Evolutionary conservation across 768 basidiomycete species (phyloP).

Genomic region (Piloderma croceum): DNA sequence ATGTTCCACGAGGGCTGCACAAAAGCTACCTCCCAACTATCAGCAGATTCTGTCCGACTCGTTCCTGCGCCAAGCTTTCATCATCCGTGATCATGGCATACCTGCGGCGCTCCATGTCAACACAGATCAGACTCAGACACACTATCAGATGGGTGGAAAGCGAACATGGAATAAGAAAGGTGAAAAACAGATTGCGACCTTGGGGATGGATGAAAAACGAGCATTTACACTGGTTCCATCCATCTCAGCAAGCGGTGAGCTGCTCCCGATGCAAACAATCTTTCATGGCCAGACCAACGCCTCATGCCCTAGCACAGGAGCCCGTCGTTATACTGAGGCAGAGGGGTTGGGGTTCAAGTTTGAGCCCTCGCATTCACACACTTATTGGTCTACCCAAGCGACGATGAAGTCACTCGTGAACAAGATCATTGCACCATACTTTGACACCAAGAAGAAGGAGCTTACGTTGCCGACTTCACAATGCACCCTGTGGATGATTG

Average conservation of each 20-base stretch:
- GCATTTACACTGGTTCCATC: constrained; percentile 35
- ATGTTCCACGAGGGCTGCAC: constrained; percentile 26
- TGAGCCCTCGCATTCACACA: constrained; percentile 17
- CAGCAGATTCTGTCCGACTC: constrained; percentile 15
- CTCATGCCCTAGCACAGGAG: constrained; percentile 18
- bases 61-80: constrained; percentile 18
- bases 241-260: constrained; percentile 22
- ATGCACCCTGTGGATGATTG: constrained; percentile 26
- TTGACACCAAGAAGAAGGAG: constrained; percentile 14
- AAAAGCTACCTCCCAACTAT: constrained; percentile 30
- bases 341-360: constrained; percentile 18
- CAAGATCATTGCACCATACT: constrained; percentile 28
- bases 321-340: constrained; percentile 18
- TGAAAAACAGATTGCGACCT: constrained; percentile 28
- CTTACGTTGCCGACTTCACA: constrained; percentile 18
- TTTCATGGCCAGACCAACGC: constrained; percentile 23
- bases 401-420: constrained; percentile 26
- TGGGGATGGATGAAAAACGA: constrained; percentile 35
- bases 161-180: constrained; percentile 27
- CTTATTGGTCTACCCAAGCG: constrained; percentile 24
- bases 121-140: constrained; percentile 32
- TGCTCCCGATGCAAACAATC: constrained; percentile 35
- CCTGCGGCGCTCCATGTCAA: constrained; percentile 26
- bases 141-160: constrained; percentile 18
- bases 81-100: constrained; percentile 22